Evolutionary conservation across 2,329 filamentous ascomycete species (phyloP).

Genomic region (Penicillium frequentans): DNA sequence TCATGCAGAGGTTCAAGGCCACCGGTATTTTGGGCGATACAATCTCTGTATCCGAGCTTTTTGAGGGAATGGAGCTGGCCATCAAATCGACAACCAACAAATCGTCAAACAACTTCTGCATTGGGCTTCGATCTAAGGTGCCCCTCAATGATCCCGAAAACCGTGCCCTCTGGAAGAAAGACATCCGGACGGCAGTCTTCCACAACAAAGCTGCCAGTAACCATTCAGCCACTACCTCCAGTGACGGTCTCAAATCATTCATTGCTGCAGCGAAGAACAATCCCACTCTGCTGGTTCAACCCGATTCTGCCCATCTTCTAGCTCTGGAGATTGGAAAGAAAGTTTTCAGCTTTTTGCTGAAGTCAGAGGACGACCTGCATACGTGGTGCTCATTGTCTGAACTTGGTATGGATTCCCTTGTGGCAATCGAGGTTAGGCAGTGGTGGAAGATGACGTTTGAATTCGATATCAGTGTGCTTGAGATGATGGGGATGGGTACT

Average conservation of each 20-base stretch:
- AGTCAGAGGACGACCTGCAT: constrained; percentile 20
- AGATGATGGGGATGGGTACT: constrained; percentile 22
- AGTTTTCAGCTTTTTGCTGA: constrained; percentile 18
- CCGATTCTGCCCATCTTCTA: constrained; percentile 8
- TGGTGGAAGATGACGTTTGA: constrained; percentile 22
- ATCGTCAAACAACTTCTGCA: constrained; percentile 1
- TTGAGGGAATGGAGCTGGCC: constrained; percentile 3
- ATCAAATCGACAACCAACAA: not conserved
- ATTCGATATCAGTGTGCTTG: constrained; percentile 28
- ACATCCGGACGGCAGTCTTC: constrained; percentile 3
- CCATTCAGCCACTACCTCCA: not conserved
- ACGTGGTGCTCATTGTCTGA: constrained; percentile 18
- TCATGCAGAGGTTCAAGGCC: constrained; percentile 4
- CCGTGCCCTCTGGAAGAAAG: constrained; percentile 2
- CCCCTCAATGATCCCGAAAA: constrained; percentile 1
- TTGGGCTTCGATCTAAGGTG: not conserved
- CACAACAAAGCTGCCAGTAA: constrained; percentile 3
- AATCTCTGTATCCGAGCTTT: constrained; percentile 3
- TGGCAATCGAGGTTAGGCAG: constrained; percentile 29
- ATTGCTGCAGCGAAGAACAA: constrained; percentile 3
- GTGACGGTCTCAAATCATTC: constrained; percentile 5
- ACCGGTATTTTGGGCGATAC: not conserved
- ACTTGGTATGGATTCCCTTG: constrained; percentile 30
- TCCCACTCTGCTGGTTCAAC: not conserved
- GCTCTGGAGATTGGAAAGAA: constrained; percentile 22